Conservation (phyloP, 495 filamentous ascomycete genomes). For the Friedmanniomyces simplex region DNA sequence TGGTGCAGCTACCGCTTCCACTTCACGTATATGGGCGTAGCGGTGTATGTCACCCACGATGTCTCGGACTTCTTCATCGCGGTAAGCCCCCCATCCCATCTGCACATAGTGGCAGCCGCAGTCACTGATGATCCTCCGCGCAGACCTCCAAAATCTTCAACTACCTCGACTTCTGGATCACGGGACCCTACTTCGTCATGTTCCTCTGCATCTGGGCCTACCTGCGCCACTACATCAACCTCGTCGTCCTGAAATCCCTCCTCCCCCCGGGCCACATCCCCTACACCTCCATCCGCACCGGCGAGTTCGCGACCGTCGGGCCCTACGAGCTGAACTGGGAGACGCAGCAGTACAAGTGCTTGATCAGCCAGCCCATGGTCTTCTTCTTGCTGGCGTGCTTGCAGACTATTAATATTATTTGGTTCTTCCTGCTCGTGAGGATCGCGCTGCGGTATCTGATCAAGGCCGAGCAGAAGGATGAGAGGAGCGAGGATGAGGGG, state of each 20-base stretch:
- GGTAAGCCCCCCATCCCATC: constrained; percentile 41
- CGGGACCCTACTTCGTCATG: constrained; percentile 68
- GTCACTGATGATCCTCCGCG: background rate
- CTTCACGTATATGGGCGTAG: constrained; percentile 95
- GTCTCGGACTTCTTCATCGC: constrained; percentile 96
- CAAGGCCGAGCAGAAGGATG: constrained; percentile 24
- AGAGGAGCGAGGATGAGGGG: constrained; percentile 32
- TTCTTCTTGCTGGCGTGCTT: constrained; percentile 29
- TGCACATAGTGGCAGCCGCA: background rate
- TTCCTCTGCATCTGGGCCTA: constrained; percentile 88
- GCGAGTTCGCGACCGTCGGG: constrained; percentile 79
- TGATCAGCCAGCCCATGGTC: constrained; percentile 30
- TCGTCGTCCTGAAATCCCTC: constrained; percentile 74
- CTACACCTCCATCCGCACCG: constrained; percentile 27
- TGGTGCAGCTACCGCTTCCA: constrained; percentile 89
- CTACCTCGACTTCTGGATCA: constrained; percentile 72
- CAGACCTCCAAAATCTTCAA: constrained; percentile 91
- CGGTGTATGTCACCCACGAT: constrained; percentile 94
- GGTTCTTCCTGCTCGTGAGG: constrained; percentile 29
- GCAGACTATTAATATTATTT: constrained; percentile 34
- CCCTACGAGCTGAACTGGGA: constrained; percentile 45
- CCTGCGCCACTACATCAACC: constrained; percentile 81
- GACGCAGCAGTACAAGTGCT: constrained; percentile 36
- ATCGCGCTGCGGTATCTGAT: constrained; percentile 27
- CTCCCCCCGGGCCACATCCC: constrained; percentile 32